A percentile compares a stretch with the other conserved stretches of the same genome.
Conservation (phyloP, 2,329 filamentous ascomycete genomes). For the Ascomycota sp. region DNA sequence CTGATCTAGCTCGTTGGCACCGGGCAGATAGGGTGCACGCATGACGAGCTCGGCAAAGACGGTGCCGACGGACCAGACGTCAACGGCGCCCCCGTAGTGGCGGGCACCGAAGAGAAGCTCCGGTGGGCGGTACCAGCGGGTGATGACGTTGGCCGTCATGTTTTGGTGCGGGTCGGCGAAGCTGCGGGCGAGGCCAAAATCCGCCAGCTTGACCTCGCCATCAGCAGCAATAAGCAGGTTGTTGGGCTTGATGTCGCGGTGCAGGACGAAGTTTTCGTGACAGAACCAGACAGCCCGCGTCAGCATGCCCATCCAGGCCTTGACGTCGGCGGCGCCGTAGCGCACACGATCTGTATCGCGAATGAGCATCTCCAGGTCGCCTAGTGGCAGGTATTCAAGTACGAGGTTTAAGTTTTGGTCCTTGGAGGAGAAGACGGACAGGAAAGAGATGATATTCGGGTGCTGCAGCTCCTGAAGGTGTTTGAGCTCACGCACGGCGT, state of each 20-base stretch:
- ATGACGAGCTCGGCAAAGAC: constrained; percentile 83
- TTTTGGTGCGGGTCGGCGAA: constrained; percentile 71
- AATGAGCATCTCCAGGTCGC: constrained; percentile 85
- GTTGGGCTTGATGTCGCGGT: constrained; percentile 97
- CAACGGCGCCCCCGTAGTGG: constrained; percentile 76
- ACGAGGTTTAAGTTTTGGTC: constrained; percentile 93
- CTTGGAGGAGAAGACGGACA: constrained; percentile 85
- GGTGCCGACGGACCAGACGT: constrained; percentile 81
- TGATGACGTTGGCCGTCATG: constrained; percentile 93
- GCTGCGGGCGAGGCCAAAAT: constrained; percentile 81
- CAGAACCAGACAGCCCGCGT: constrained; percentile 84
- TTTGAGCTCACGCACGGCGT: constrained; percentile 87
- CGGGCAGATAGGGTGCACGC: constrained; percentile 62
- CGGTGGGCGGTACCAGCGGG: constrained; percentile 85
- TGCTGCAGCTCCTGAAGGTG: constrained; percentile 85
- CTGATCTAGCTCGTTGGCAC: constrained; percentile 69
- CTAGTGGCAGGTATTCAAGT: constrained; percentile 78
- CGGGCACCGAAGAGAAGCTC: constrained; percentile 79
- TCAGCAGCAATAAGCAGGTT: constrained; percentile 86
- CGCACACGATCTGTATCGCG: constrained; percentile 56
- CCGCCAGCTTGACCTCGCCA: constrained; percentile 82
- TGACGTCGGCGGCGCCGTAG: constrained; percentile 78
- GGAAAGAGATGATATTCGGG: constrained; percentile 82
- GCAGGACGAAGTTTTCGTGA: constrained; percentile 79
- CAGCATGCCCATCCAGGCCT: constrained; percentile 98